These are phyloP conservation scores for Candida methanosorbosa DNA, from an alignment of 805 yeast genomes.

Conservation along the genomic window DNA sequence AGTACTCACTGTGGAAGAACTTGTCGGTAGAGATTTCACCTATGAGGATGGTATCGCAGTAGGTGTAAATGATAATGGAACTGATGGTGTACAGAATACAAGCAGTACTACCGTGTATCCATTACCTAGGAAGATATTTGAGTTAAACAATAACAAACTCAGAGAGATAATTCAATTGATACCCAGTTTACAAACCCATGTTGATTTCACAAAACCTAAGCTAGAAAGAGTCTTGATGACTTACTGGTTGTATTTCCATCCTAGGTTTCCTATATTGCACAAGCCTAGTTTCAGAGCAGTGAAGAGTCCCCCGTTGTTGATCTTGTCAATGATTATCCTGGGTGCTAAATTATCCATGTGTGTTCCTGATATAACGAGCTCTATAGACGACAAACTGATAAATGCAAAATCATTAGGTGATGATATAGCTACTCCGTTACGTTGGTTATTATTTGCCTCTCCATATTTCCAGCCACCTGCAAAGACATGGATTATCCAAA, in stretches of 20 bases:
- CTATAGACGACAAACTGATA: conserved; percentile 10
- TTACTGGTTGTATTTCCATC: conserved; percentile 55
- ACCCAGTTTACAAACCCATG: conserved; percentile 17
- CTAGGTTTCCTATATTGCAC: conserved; percentile 52
- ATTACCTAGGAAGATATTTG: not conserved
- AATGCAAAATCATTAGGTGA: conserved; percentile 32
- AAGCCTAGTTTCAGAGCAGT: conserved; percentile 47
- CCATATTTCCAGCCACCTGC: conserved; percentile 74
- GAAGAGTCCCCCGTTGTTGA: conserved; percentile 37
- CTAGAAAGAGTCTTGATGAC: conserved; percentile 21
- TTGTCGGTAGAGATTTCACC: no score
- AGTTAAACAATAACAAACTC: conserved; percentile 11
- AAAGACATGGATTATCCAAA: conserved; percentile 66
- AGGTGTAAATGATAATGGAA: no score
- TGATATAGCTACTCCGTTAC: conserved; percentile 44
- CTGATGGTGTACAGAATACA: no score
- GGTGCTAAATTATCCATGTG: conserved; percentile 35
- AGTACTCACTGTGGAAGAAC: not conserved
- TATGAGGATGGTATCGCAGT: no score
- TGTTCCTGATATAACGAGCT: conserved; percentile 18
- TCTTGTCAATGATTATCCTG: conserved; percentile 46
- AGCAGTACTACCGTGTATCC: no score
- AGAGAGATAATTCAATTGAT: conserved; percentile 15
- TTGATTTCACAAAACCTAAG: conserved; percentile 21
- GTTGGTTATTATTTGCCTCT: conserved; percentile 64